Evolutionary conservation across 495 filamentous ascomycete genomes (phyloP).

Genomic region (Letharia lupina): DNA sequence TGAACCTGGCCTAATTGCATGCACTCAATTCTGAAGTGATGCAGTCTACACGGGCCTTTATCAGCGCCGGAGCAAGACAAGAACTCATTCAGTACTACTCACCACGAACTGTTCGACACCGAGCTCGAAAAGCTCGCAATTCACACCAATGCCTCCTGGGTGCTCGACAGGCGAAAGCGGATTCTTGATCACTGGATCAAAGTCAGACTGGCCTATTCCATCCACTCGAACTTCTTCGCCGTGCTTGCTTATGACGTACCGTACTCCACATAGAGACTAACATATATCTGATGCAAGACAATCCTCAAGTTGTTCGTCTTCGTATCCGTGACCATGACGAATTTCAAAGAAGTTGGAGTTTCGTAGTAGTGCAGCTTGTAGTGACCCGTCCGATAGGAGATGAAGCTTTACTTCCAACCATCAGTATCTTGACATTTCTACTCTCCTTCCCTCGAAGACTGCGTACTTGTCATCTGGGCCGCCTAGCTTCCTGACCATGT

Average conservation of each 20-base stretch:
- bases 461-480: conserved; percentile 71
- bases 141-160: conserved; percentile 76
- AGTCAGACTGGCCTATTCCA: conserved; percentile 10
- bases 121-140: conserved; percentile 89
- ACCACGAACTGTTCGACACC: conserved; percentile 81
- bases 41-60: conserved; percentile 19
- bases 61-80: conserved; percentile 5
- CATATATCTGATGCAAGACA: conserved; percentile 95
- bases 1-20: neutral
- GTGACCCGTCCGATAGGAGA: conserved; percentile 79
- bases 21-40: conserved; percentile 24
- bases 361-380: conserved; percentile 99
- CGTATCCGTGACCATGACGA: conserved; percentile 92
- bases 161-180: conserved; percentile 86
- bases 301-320: conserved; percentile 83
- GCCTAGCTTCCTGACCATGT: conserved; percentile 93
- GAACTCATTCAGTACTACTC: conserved; percentile 23
- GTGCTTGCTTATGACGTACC: conserved; percentile 43
- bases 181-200: conserved; percentile 74
- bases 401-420: conserved; percentile 53
- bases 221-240: neutral
- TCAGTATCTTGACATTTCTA: conserved; percentile 13
- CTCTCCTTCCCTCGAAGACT: neutral
- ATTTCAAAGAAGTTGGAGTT: conserved; percentile 87
- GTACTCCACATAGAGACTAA: conserved; percentile 94